Percentiles rank a stretch among this genome's conserved stretches.
Evolutionary conservation across 306 rosid genomes (phyloP).

Genomic region (Cicer arietinum): DNA sequence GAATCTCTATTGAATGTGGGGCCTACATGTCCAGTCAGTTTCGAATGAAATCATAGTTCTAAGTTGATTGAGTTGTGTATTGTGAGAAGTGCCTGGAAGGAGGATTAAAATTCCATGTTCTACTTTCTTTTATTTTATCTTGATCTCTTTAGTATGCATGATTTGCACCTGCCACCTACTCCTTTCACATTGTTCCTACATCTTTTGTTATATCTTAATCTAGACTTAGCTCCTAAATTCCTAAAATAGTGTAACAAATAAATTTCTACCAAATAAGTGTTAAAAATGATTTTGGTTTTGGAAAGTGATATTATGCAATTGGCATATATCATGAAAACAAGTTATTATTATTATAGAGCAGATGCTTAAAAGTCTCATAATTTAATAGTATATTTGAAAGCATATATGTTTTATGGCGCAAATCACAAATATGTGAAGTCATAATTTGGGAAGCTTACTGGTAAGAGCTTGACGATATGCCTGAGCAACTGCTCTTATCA

Average conservation of each 20-base stretch:
- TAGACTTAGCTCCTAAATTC: neutral
- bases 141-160: too few relatives aligned
- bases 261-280: too few relatives aligned
- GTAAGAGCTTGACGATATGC: slow-evolving; percentile 74
- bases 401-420: neutral
- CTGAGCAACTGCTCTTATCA: slow-evolving; percentile 64
- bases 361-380: neutral
- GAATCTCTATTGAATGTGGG: neutral
- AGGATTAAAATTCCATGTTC: too few relatives aligned
- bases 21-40: neutral
- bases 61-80: neutral
- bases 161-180: too few relatives aligned
- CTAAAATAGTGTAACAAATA: too few relatives aligned
- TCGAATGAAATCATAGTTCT: neutral
- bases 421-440: slow-evolving; percentile 1
- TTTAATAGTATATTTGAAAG: neutral
- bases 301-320: too few relatives aligned
- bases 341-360: too few relatives aligned
- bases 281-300: too few relatives aligned
- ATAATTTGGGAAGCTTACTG: slow-evolving; percentile 48
- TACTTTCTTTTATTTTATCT: too few relatives aligned
- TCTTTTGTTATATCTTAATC: neutral
- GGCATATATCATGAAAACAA: too few relatives aligned
- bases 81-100: neutral
- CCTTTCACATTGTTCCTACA: too few relatives aligned